A percentile compares a stretch with the other conserved stretches of the same genome.
phyloP scores from a whole-genome alignment of 2,329 filamentous ascomycete species.

The Chaetoscypha palmicola region DNA sequence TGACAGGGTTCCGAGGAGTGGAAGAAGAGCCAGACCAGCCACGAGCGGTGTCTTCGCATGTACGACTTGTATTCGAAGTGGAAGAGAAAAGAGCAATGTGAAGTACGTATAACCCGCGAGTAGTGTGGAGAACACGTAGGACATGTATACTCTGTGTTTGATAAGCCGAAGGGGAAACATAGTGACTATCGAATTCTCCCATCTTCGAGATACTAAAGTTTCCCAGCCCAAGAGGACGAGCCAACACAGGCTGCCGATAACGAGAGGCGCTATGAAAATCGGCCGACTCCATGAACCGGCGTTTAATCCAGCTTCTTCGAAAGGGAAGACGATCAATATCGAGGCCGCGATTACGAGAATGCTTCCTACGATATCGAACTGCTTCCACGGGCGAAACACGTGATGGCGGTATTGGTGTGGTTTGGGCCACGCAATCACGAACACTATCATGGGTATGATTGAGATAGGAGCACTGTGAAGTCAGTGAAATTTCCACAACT shows the following conservation, averaged over 20 bases:
- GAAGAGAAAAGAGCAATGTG: constrained; percentile 6
- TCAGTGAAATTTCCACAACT: not conserved
- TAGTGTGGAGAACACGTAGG: not conserved
- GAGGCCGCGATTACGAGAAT: constrained; percentile 6
- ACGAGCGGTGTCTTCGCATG: constrained; percentile 1
- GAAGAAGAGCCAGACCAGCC: constrained; percentile 8
- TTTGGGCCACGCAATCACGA: not conserved
- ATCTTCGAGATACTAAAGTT: constrained; percentile 3
- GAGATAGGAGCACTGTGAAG: constrained; percentile 2
- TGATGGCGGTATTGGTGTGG: not conserved
- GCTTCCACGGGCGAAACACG: not conserved
- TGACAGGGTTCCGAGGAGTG: constrained; percentile 4
- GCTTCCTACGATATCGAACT: constrained; percentile 4
- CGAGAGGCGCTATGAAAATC: not conserved
- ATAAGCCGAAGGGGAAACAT: not conserved
- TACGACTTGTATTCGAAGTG: constrained; percentile 9
- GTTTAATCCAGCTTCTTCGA: not conserved
- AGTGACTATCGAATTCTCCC: not conserved
- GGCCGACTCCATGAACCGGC: not conserved
- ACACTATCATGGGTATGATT: not conserved
- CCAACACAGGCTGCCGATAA: constrained; percentile 4
- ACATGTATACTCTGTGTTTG: constrained; percentile 1
- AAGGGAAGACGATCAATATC: constrained; percentile 4
- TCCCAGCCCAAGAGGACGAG: constrained; percentile 3
- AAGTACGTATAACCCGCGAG: constrained; percentile 5